phyloP scores from a whole-genome alignment of 208 protist genomes.

The Crithidia fasciculata region DNA sequence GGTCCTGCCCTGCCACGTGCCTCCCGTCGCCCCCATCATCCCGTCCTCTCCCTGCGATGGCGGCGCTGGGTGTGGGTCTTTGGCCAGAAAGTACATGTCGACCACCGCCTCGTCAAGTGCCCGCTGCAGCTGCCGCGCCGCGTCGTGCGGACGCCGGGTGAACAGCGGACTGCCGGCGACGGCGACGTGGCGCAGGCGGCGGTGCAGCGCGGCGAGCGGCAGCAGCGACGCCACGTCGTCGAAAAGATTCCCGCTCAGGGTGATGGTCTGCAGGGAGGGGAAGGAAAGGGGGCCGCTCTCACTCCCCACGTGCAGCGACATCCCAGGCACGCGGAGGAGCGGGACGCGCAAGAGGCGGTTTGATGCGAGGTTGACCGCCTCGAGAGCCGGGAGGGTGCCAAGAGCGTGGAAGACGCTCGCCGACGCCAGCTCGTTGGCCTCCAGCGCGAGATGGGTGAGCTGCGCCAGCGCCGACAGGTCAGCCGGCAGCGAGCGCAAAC shows the following conservation, averaged over 20 bases:
- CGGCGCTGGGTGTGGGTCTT: neutral
- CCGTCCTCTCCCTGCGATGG: neutral
- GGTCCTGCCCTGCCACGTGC: slow-evolving; percentile 26
- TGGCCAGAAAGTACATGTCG: slow-evolving; percentile 57
- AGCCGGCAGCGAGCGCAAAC: slow-evolving; percentile 58
- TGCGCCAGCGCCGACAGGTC: slow-evolving; percentile 76
- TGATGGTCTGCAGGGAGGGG: slow-evolving; percentile 73
- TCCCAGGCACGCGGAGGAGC: neutral
- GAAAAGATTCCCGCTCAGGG: slow-evolving; percentile 70
- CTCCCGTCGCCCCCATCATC: neutral
- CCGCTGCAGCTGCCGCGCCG: slow-evolving; percentile 27
- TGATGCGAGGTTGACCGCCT: slow-evolving; percentile 85
- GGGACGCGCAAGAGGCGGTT: slow-evolving; percentile 75
- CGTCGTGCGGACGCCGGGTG: slow-evolving; percentile 26
- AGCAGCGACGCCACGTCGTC: slow-evolving; percentile 38
- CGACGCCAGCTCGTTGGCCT: slow-evolving; percentile 68
- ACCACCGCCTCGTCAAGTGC: slow-evolving; percentile 63
- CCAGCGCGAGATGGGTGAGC: slow-evolving; percentile 86
- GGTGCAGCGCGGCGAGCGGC: slow-evolving; percentile 63
- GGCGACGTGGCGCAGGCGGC: slow-evolving; percentile 66
- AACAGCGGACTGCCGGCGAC: slow-evolving; percentile 69
- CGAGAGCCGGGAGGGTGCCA: slow-evolving; percentile 81
- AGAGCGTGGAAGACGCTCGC: slow-evolving; percentile 70
- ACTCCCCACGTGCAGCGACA: neutral
- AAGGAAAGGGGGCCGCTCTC: slow-evolving; percentile 29